Evolutionary conservation across 148 eudicot species (phyloP).

Genomic region (Camellia lanceoleosa): DNA sequence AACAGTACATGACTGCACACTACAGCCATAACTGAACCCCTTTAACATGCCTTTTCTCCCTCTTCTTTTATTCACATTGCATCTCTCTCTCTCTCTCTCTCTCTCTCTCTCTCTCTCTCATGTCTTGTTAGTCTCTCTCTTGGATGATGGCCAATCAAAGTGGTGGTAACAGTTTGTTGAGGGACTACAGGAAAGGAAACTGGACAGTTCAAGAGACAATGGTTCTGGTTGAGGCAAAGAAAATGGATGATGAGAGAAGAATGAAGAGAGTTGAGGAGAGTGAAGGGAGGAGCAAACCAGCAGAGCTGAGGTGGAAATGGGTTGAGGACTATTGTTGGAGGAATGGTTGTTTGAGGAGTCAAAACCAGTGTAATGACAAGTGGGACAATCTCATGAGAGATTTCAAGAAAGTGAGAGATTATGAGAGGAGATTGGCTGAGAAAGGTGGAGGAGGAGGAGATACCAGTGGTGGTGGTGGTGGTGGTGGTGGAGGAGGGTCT

Average conservation of each 20-base stretch:
- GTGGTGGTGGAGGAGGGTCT: slow-evolving; percentile 14
- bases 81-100: neutral
- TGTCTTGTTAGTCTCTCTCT: neutral
- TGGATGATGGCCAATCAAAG: slow-evolving; percentile 27
- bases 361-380: slow-evolving; percentile 92
- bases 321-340: slow-evolving; percentile 88
- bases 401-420: slow-evolving; percentile 78
- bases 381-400: slow-evolving; percentile 98
- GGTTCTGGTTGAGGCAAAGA: slow-evolving; percentile 77
- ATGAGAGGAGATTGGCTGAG: slow-evolving; percentile 30
- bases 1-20: too few species aligned
- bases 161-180: slow-evolving; percentile 22
- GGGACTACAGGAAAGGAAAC: slow-evolving; percentile 89
- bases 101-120: neutral
- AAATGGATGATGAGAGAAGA: slow-evolving; percentile 76
- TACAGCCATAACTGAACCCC: too few species aligned
- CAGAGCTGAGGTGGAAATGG: slow-evolving; percentile 88
- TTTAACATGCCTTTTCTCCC: neutral
- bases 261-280: slow-evolving; percentile 29
- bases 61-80: neutral
- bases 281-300: slow-evolving; percentile 30
- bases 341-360: slow-evolving; percentile 74
- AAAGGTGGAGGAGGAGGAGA: neutral
- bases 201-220: slow-evolving; percentile 88
- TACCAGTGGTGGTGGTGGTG: neutral